Base-by-base conservation (phyloP, 78 protist genomes). In the Isochrysis galbana region DNA sequence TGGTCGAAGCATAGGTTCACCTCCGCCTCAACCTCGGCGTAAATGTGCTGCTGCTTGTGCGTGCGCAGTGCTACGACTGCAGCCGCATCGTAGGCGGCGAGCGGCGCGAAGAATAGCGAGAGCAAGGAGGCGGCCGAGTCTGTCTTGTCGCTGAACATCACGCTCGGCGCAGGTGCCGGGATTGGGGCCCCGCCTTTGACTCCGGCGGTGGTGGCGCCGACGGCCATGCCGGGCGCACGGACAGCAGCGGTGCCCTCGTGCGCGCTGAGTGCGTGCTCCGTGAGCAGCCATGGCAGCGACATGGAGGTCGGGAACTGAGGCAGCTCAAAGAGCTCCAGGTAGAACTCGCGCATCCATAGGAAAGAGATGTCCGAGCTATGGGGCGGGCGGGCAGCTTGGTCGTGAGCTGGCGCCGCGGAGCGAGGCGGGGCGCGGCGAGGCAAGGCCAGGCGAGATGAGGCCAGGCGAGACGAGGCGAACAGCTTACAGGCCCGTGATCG, bases 291-390 rank as follows among this genome's bases (percentile, higher is more conserved):
- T 5, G 98, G 98, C 32, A 97, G 78, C 0, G 98, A 97, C 72
- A 95, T 91, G 41, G 97, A 97, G 39, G 97, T 96, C 41, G 98
- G 98, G 93, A 97, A 97, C 61, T 51, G 61, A 5, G 96, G 80
- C 39, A 89, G 94, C 67, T 93, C 69, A 39, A 82, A 90, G 42
- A 97, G 92, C 39, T 97, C 98, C 70, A 97, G 89, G 83, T 96
- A 96, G 83, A 97, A 97, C 93, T 97, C 98, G 11, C 97, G 82
- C 67, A 87, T 97, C 98, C 98, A 97, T 38, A 97, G 93, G 51
- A 34, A 26, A 10, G 80, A 70, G 32, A 67, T n/a, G 36, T 67
- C 36, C 74, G 74, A 26, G n/a, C 67, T 19, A 54, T 19, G 19
- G 67, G n/a, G 19, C 11, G 19, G n/a, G 67, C 11, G 67, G 67